Base-by-base conservation (phyloP, 306 rosid genomes). In the Vachellia collinsii region DNA sequence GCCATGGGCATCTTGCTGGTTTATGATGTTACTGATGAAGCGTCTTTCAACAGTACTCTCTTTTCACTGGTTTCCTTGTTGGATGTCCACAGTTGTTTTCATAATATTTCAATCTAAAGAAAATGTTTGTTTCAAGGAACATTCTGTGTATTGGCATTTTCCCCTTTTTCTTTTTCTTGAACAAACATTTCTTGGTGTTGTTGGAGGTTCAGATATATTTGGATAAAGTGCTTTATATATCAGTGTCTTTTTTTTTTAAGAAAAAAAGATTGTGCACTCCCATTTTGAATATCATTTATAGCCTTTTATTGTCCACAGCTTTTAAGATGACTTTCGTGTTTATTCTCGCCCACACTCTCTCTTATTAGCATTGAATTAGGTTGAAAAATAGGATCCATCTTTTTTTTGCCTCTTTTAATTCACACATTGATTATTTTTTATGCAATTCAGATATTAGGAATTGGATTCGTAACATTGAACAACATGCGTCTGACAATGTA, bases 401-500 rank as follows among this genome's bases (percentile, higher is more conserved):
- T 76, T 70, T 16, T 42, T 22, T 65, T 36, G 4, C 47, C 54
- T 69, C 61, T 70, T 61, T 25, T 41, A 46, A 46, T 78, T 71
- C 54, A 72, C 77, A 76, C 42, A 14, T 65, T 70, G 25, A n/a
- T 58, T 58, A 70, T 37, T 71, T 12, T 66, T 54, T 56, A n/a
- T 29, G 39, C 79, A 74, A 44, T 83, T 63, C 86, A 90, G 94
- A 90, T 83, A 90, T 90, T 78, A 88, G 85, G 88, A 90, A 90
- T 82, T 90, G 94, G 92, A 90, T 90, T 82, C 92, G 94, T 81
- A 90, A 90, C 83, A 88, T 90, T 80, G 94, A 90, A 77, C 94
- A 90, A 77, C 92, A 90, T 83, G 94, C 94, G 59, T 90, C 94
- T 80, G 94, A 81, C 85, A 90, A 82, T 83, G 94, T 90, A 74